Evolutionary conservation across 345 rosid species (phyloP), one percentile per base, ranked within the genome.

Genomic region (Salix brachista): DNA sequence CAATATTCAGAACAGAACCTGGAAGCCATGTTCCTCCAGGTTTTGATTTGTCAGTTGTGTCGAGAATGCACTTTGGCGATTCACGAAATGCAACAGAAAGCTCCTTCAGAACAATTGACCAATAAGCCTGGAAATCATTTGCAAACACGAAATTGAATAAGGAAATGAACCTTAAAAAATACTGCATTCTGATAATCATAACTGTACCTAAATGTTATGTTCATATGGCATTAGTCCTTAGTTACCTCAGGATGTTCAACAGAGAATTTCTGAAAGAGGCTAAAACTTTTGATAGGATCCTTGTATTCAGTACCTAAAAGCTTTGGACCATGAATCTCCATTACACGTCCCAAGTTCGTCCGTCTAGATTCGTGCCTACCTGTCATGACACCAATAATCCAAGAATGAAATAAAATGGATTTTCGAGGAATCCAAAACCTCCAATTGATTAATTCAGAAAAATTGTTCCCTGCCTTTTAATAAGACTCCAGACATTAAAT

Each of bases 11-110:
- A 70, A 84, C 89, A 1, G 96, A 70, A 67, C 87, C 94, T 0
- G 97, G 97, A 77, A 95, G 90, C 97, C 99, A 95, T 34, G 85
- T 81, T 77, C 97, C 94, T 28, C 75, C 84, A n/a, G 69, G 89
- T 69, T 78, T 90, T 44, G 88, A 87, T 73, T 82, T 79, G 73
- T 90, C 88, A 4, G 56, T 66, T 21, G 85, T 84, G 66, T 91
- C 92, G n/a, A 92, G 84, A 68, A 93, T 93, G 81, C 92, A 87
- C 32, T 80, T 88, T 6, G 99, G 97, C 11, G 85, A 78, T 79
- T 83, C 71, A 36, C 2, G 88, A 83, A 89, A 92, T 72, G 66
- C 77, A 70, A 95, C 75, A 16, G 94, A 87, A 42, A 93, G 87
- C 89, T 95, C 97, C 71, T 89, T 82, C 6, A 95, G 78, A 73